phyloP scores from a whole-genome alignment of 1,284 basidiomycete genomes.

The Cryptococcus sp. region DNA sequence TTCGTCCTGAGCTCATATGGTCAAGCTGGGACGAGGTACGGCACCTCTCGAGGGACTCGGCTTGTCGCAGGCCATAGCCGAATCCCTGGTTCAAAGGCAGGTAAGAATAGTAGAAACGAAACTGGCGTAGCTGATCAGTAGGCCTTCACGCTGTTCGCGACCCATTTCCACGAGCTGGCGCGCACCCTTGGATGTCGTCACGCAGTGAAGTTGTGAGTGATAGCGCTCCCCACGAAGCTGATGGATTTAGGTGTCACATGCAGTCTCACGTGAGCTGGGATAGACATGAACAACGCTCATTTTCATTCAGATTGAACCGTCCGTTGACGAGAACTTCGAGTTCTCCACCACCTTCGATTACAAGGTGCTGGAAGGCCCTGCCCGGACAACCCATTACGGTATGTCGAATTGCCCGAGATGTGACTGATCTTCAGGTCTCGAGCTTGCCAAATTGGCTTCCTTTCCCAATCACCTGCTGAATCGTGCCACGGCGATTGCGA shows the following conservation, averaged over 20 bases:
- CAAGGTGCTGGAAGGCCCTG: slow-evolving; percentile 56
- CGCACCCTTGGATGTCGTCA: slow-evolving; percentile 37
- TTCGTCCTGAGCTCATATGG: background rate
- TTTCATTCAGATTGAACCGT: slow-evolving; percentile 9
- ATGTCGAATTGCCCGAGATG: slow-evolving; percentile 56
- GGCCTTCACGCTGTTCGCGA: slow-evolving; percentile 86
- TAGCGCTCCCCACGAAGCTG: too few relatives aligned
- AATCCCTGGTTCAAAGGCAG: slow-evolving; percentile 73
- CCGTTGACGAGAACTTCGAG: slow-evolving; percentile 57
- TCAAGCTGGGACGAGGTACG: slow-evolving; percentile 65
- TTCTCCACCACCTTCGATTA: slow-evolving; percentile 76
- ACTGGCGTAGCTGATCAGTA: slow-evolving; percentile 40
- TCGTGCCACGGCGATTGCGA: slow-evolving; percentile 65
- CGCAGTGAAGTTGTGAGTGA: slow-evolving; percentile 32
- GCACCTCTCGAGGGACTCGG: slow-evolving; percentile 83
- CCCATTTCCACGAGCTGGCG: slow-evolving; percentile 59
- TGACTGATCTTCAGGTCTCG: slow-evolving; percentile 61
- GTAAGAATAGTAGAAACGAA: slow-evolving; percentile 51
- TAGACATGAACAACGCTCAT: background rate
- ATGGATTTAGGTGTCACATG: too few relatives aligned
- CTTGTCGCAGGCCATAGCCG: slow-evolving; percentile 88
- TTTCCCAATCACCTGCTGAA: slow-evolving; percentile 68
- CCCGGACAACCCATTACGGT: slow-evolving; percentile 50
- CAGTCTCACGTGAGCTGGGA: too few relatives aligned
- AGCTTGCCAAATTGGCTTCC: slow-evolving; percentile 79